phyloP scores from a whole-genome alignment of 371 early-diverging fungal species.

The Basidiobolus meristosporus region DNA sequence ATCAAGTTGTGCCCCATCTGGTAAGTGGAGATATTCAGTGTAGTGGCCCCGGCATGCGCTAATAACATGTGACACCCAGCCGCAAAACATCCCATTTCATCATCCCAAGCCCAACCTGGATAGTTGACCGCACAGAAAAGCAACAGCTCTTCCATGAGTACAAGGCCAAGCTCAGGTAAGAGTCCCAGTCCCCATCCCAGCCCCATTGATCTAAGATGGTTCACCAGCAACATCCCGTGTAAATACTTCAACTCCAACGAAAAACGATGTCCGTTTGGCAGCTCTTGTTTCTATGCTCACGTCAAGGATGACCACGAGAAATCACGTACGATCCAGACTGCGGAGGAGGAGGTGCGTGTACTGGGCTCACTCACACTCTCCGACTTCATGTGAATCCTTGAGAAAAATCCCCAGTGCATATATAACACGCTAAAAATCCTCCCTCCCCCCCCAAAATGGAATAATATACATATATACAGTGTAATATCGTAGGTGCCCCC shows the following conservation, averaged over 20 bases:
- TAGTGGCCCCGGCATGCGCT: no score
- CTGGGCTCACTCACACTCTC: no score
- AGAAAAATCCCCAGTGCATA: no score
- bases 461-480: no score
- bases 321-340: conserved; percentile 10
- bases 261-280: conserved; percentile 32
- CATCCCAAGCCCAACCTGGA: conserved; percentile 22
- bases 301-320: conserved; percentile 9
- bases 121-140: conserved; percentile 14
- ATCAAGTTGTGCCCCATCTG: conserved; percentile 6
- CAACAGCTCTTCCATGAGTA: conserved; percentile 17
- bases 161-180: conserved; percentile 17
- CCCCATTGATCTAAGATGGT: not conserved
- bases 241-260: conserved; percentile 20
- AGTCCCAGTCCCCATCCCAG: no score
- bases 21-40: not conserved
- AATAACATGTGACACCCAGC: conserved; percentile 12
- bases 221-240: conserved; percentile 18
- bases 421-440: no score
- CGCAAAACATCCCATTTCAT: conserved; percentile 20
- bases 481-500: no score
- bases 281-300: conserved; percentile 28
- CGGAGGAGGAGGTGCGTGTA: conserved; percentile 3
- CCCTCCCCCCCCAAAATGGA: no score
- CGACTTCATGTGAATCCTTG: no score